Evolutionary conservation across 2,329 filamentous ascomycete species (phyloP).

Genomic region (Alternaria rosae): DNA sequence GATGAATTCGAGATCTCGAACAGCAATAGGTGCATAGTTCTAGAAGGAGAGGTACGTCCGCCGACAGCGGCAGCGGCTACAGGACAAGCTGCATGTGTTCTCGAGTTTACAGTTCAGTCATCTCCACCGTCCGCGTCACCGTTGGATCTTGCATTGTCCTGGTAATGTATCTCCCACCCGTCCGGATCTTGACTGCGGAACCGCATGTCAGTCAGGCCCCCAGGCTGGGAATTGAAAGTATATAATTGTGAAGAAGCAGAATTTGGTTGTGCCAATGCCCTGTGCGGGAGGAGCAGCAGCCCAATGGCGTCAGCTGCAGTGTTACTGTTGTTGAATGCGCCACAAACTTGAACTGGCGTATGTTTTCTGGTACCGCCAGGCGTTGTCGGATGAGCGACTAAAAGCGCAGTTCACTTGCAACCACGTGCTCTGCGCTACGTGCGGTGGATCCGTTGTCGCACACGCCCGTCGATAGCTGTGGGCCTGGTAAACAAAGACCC

Average conservation of each 20-base stretch:
- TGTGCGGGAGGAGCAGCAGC: background rate
- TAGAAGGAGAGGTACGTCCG: slow-evolving; percentile 4
- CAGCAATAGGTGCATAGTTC: slow-evolving; percentile 2
- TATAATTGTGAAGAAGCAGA: background rate
- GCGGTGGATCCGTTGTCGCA: slow-evolving; percentile 23
- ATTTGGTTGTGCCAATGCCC: background rate
- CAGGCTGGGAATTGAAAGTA: background rate
- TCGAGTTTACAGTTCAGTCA: background rate
- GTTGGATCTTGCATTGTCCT: slow-evolving; percentile 5
- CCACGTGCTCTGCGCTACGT: slow-evolving; percentile 28
- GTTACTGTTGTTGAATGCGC: slow-evolving; percentile 16
- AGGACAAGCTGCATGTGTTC: slow-evolving; percentile 1
- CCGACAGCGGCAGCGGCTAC: background rate
- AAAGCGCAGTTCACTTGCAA: slow-evolving; percentile 15
- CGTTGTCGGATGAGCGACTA: slow-evolving; percentile 24
- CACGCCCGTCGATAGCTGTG: slow-evolving; percentile 19
- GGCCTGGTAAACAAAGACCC: slow-evolving; percentile 27
- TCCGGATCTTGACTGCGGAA: slow-evolving; percentile 8
- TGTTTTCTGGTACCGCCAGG: slow-evolving; percentile 11
- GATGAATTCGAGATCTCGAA: slow-evolving; percentile 1
- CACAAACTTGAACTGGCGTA: background rate
- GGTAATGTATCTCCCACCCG: background rate
- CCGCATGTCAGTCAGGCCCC: background rate
- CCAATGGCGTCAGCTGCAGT: slow-evolving; percentile 1
- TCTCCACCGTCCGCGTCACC: slow-evolving; percentile 12